Base-by-base conservation (phyloP, 495 filamentous ascomycete genomes). In the Jackrogersella minutella region DNA sequence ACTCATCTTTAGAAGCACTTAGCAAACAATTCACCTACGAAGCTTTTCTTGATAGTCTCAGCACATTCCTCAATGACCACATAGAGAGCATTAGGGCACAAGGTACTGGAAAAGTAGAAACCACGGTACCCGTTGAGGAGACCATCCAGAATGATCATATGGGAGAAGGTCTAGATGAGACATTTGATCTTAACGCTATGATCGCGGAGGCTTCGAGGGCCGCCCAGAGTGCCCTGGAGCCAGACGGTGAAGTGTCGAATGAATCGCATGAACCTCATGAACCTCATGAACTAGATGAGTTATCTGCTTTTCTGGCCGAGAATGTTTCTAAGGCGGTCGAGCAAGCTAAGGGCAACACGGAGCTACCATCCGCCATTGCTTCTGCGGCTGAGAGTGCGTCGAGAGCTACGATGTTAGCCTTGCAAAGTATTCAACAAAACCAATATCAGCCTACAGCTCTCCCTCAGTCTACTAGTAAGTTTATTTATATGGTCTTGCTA, bases 21-120 rank as follows among this genome's bases (percentile, higher is more conserved):
- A 87, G 86, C 1, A 88, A 90, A 60, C 90, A 91, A 69, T 96
- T 91, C 69, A 85, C 90, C n/a, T 89, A 90, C 82, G 87, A 88
- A 36, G 89, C 91, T 28, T 93, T 97, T 60, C 78, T 94, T 9
- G 83, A 88, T 26, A 87, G 87, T 55, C 78, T 97, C 3, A 90
- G 88, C 70, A 81, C 77, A 14, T 93, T 92, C 75, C 82, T 96
- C 41, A 89, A 86, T 55, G 88, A 91, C 64, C 90, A 93, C 57
- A 87, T 92, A 56, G 86, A 88, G 58, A 75, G 79, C 3, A 87
- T 92, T 37, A 86, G 86, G 55, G 79, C 70, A 5, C 81, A 81
- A 63, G 80, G 80, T 16, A 75, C 77, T 16, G 74, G 74, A 31
- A 79, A 69, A 36, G 75, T 78, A 17, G 80, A 80, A 0, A 74